Conservation (phyloP, 2,329 filamentous ascomycete species). For the Alternaria gansuensis region DNA sequence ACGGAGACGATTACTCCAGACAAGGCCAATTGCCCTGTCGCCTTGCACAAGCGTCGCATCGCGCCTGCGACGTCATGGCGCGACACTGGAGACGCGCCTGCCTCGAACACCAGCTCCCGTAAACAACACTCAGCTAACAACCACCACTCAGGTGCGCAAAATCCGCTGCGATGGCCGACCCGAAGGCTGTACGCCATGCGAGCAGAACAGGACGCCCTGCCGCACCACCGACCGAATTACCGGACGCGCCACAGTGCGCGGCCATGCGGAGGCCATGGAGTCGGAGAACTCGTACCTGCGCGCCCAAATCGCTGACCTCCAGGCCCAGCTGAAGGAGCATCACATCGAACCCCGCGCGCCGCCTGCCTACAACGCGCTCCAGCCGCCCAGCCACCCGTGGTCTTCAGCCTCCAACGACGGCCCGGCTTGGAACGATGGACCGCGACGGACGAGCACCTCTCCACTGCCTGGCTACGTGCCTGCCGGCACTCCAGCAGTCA, state of each 20-base stretch:
- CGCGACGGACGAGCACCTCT: conserved; percentile 36
- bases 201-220: conserved; percentile 78
- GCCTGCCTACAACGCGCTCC: conserved; percentile 45
- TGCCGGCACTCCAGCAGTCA: conserved; percentile 30
- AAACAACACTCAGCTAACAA: conserved; percentile 15
- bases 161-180: conserved; percentile 85
- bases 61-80: conserved; percentile 7
- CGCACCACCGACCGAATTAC: conserved; percentile 88
- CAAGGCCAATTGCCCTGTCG: not conserved
- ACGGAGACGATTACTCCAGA: not conserved
- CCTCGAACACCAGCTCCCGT: not conserved
- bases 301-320: conserved; percentile 71
- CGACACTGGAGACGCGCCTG: not conserved
- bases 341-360: conserved; percentile 68
- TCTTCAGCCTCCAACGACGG: conserved; percentile 28
- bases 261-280: conserved; percentile 80
- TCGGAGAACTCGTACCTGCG: conserved; percentile 74
- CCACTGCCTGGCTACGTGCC: conserved; percentile 41
- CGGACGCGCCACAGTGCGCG: conserved; percentile 78
- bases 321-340: conserved; percentile 69
- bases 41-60: not conserved
- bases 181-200: conserved; percentile 83
- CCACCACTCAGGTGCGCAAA: conserved; percentile 71
- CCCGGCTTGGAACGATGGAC: conserved; percentile 35
- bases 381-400: conserved; percentile 32